phyloP scores from a whole-genome alignment of 352 stramenopile species.

The Phytopythium oedochilum region DNA sequence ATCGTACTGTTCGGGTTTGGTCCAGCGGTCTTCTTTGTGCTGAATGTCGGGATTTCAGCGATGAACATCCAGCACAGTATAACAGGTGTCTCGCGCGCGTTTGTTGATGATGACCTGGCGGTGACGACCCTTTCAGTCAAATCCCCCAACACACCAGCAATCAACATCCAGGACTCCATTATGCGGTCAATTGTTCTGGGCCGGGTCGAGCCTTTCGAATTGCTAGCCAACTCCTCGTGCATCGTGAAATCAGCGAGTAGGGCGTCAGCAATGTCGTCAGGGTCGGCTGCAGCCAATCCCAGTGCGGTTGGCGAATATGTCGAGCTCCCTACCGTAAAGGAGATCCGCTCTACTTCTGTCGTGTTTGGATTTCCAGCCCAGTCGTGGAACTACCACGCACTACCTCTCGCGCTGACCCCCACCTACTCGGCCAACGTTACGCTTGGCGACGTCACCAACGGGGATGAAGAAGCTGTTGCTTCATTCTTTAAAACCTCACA shows the following conservation, averaged over 20 bases:
- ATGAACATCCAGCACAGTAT: slow-evolving; percentile 33
- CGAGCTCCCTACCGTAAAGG: slow-evolving; percentile 20
- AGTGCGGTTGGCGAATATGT: slow-evolving; percentile 13
- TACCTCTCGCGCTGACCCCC: slow-evolving; percentile 17
- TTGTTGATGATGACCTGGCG: slow-evolving; percentile 27
- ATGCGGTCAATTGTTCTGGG: slow-evolving; percentile 20
- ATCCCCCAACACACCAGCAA: background rate
- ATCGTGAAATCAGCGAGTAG: background rate
- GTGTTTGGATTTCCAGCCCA: slow-evolving; percentile 30
- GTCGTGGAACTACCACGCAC: slow-evolving; percentile 38
- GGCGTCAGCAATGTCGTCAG: background rate
- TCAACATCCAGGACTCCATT: slow-evolving; percentile 35
- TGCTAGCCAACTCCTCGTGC: slow-evolving; percentile 23
- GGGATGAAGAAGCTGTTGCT: slow-evolving; percentile 7
- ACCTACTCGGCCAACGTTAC: slow-evolving; percentile 14
- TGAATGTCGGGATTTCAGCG: slow-evolving; percentile 32
- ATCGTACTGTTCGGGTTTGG: slow-evolving; percentile 22
- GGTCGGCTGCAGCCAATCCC: background rate
- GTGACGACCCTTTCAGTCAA: background rate
- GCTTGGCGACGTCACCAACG: background rate
- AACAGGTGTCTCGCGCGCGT: slow-evolving; percentile 23
- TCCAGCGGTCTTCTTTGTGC: slow-evolving; percentile 27
- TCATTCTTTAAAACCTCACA: slow-evolving; percentile 14
- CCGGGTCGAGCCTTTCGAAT: slow-evolving; percentile 22
- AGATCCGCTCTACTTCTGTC: slow-evolving; percentile 28